Base-by-base conservation (phyloP, 169 alveolate species). In the Eimeria tenella region DNA sequence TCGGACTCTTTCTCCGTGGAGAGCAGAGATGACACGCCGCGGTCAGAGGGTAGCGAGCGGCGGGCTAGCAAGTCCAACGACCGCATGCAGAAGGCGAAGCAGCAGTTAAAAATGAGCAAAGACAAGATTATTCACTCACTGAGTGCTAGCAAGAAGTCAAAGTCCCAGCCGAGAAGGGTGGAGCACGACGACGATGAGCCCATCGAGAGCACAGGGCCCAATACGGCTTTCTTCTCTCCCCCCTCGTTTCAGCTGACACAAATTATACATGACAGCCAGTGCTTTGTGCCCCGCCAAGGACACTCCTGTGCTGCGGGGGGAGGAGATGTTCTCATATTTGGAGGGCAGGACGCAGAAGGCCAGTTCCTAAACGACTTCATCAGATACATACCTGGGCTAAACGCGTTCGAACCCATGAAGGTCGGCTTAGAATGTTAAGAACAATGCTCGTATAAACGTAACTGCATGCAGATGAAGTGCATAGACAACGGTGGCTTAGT, bases 171-270 rank as follows among this genome's bases (percentile, higher is more conserved):
- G 52, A 31, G 89, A 15, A 68, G 70, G n/a, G 89, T 81, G 10
- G 89, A 81, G 70, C 56, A 50, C 62, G 70, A 56, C 52, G 89
- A 81, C n/a, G 73, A 81, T 5, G 89, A 52, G 49, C 21, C 52
- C 70, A 23, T 25, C n/a, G 70, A 81, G 15, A 21, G 73, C 15
- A 81, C 71, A 19, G 89, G 89, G 56, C 89, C 94, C 75, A 88
- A 77, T 63, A 88, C 94, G 10, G 94, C 87, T n/a, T 88, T 88
- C 77, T 88, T 88, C 63, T 88, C 94, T 23, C 94, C 94, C 10
- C 94, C 94, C 25, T 88, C 94, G 5, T 88, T 88, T 74, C 94
- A 88, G 55, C 94, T 88, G 4, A 88, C 94, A 15, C 94, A 88
- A 50, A 88, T 88, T 11, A 88, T 88, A 2, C 94, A 88, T 23